These are phyloP conservation scores for Ophidiomyces ophidiicola DNA, from an alignment of 2,329 filamentous ascomycete species.

Conservation along the genomic window DNA sequence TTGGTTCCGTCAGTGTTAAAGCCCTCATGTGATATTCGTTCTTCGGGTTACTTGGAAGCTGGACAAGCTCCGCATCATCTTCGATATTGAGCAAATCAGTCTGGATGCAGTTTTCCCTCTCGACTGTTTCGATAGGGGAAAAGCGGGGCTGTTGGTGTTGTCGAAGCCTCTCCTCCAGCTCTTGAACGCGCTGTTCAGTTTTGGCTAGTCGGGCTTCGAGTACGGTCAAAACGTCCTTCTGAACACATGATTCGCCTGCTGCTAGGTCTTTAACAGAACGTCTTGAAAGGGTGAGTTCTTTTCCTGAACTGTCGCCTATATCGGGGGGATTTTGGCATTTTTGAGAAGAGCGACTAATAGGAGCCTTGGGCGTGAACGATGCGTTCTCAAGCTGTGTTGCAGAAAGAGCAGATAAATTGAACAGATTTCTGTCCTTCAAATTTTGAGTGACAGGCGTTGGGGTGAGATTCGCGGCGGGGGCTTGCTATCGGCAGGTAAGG, in stretches of 20 bases:
- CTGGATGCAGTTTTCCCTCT: too few relatives aligned
- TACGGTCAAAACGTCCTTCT: neutral
- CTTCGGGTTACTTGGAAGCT: neutral
- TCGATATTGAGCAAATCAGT: neutral
- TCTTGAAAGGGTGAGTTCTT: too few relatives aligned
- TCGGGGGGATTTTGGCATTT: too few relatives aligned
- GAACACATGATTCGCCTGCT: neutral
- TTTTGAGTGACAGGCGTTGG: too few relatives aligned
- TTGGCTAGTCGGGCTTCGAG: conserved; percentile 2
- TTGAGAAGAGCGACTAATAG: neutral
- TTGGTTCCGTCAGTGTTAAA: neutral
- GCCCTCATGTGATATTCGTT: neutral
- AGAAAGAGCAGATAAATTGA: conserved; percentile 1
- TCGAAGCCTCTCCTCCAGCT: conserved; percentile 3
- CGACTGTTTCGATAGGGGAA: neutral
- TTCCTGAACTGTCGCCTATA: too few relatives aligned
- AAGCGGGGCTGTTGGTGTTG: neutral
- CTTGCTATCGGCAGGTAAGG: too few relatives aligned
- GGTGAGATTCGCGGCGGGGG: too few relatives aligned
- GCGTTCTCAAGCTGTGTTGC: conserved; percentile 3
- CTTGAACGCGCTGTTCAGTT: conserved; percentile 9
- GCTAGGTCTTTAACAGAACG: too few relatives aligned
- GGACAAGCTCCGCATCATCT: neutral
- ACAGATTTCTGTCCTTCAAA: too few relatives aligned
- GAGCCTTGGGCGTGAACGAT: neutral